Evolutionary conservation across 2,329 filamentous ascomycete genomes (phyloP), one percentile per base, ranked within the genome.

Genomic region (Cyclaneusma minus): DNA sequence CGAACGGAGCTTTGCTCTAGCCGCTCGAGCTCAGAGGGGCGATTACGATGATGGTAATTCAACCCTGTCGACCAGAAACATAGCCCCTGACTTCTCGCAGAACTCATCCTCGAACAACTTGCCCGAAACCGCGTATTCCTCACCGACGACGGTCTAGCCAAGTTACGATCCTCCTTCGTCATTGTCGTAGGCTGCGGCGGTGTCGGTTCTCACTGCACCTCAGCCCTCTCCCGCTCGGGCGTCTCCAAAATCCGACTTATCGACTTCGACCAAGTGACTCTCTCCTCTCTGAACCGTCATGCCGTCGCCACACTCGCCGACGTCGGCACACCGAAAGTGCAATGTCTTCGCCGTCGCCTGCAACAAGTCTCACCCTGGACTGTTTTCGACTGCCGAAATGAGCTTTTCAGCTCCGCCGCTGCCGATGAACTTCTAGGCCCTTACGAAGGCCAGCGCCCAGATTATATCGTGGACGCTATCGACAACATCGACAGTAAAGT

Each of bases 401-500:
- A 92, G 47, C 74, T 95, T 25, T 94, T 91, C 50, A 71, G 72
- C 34, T 71, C 64, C 24, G 50, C 58, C 10, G 71, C 61, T 7
- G 84, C 84, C 0, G 64, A 66, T 5, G 48, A 54, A 7, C 57
- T 94, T 35, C 57, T 98, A 21, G 68, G 57, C 0, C 59, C 68
- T 0, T 84, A 82, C 73, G 59, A 52, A 4, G 70, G 60, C 10
- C 67, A 64, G 17, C 63, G 63, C 41, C 84, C 85, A 2, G 77
- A 87, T 41, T 98, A 76, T 44, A 72, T 98, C n/a, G 70, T 98
- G 18, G 89, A 98, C 52, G 91, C 87, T 13, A 98, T 98, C 38
- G 89, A 98, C 52, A 95, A 98, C 47, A 95, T 98, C 35, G 82
- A 93, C 27, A 92, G 83, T 28, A 98, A 98, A 56, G 87, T 98